Conservation (phyloP, 805 yeast species). For the Spathaspora boniae region DNA sequence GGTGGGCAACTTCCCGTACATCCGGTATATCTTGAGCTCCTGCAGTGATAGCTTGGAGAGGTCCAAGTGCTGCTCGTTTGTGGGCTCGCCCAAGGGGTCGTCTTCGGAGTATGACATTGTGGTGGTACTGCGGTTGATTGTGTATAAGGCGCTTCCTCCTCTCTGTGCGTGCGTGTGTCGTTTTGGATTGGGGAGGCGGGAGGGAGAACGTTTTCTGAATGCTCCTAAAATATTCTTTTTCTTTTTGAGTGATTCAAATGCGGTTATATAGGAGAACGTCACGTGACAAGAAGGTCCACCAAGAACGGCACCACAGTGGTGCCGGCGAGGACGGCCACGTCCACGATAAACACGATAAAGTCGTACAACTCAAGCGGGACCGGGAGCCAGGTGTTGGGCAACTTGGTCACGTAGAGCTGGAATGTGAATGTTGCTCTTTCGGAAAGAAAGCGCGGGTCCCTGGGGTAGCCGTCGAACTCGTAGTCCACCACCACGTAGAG, state of each 20-base stretch:
- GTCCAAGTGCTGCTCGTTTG: conserved; percentile 46
- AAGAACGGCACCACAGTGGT: background rate
- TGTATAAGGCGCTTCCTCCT: too few species aligned
- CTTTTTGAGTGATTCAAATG: background rate
- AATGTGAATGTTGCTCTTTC: conserved; percentile 15
- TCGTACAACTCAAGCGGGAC: conserved; percentile 32
- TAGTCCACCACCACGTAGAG: conserved; percentile 22
- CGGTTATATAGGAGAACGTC: background rate
- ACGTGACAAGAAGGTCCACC: background rate
- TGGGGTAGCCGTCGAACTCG: conserved; percentile 20
- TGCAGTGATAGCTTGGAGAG: conserved; percentile 65
- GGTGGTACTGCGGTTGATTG: background rate
- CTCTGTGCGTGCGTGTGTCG: too few species aligned
- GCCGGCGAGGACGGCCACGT: conserved; percentile 16
- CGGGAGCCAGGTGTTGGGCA: conserved; percentile 26
- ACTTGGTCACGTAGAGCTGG: conserved; percentile 23
- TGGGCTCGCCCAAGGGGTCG: conserved; percentile 51
- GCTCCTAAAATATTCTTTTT: too few species aligned
- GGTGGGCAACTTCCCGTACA: conserved; percentile 86
- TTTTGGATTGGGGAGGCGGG: too few species aligned
- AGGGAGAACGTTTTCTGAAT: too few species aligned
- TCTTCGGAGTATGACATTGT: conserved; percentile 38
- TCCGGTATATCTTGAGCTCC: conserved; percentile 69
- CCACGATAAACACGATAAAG: conserved; percentile 24
- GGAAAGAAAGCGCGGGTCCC: conserved; percentile 8